Percentiles rank a stretch among this genome's conserved stretches.
Evolutionary conservation across 352 stramenopile genomes (phyloP).

Genomic region (Blastocystis sp.): DNA sequence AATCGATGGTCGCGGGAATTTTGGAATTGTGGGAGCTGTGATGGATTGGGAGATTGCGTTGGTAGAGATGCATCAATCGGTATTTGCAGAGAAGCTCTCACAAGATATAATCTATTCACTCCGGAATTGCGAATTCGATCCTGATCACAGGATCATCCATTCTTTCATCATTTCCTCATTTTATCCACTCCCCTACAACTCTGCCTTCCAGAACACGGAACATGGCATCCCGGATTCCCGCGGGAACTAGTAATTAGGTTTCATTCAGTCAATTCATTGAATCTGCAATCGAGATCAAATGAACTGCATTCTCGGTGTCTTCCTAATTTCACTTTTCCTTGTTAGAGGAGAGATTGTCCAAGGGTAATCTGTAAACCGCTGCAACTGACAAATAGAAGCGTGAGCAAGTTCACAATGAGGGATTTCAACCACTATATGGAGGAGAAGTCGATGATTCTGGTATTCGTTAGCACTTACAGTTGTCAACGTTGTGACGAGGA

Average conservation of each 20-base stretch:
- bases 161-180: not conserved
- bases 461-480: not conserved
- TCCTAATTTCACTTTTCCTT: not conserved
- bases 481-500: not conserved
- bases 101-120: too few species aligned
- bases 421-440: slow-evolving; percentile 4
- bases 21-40: too few species aligned
- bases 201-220: too few species aligned
- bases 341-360: not conserved
- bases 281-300: not conserved
- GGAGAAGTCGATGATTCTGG: not conserved
- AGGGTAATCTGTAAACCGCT: not conserved
- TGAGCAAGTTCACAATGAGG: slow-evolving; percentile 20
- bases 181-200: not conserved
- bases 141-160: not conserved
- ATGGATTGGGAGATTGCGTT: too few species aligned
- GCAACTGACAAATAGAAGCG: not conserved
- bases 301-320: not conserved
- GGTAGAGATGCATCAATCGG: too few species aligned
- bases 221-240: too few species aligned
- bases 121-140: too few species aligned
- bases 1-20: too few species aligned
- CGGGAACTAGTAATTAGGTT: not conserved
- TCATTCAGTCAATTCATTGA: not conserved
- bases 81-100: too few species aligned